Conservation (phyloP, 139 green algal genomes). For the Mychonastes homosphaera region DNA sequence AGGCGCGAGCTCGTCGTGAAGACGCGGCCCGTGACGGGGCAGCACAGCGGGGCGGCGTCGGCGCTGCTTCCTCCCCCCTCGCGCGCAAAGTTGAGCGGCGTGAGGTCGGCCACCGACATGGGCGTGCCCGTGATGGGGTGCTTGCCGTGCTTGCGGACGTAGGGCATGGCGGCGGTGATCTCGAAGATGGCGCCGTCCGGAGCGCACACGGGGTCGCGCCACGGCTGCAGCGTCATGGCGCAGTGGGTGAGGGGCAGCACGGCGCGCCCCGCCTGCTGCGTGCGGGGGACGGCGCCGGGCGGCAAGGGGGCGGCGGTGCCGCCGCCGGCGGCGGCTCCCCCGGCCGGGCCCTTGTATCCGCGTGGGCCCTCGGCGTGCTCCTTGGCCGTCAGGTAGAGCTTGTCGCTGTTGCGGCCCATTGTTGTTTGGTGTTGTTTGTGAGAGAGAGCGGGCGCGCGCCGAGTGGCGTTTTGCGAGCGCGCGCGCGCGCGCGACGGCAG, state of each 20-base stretch:
- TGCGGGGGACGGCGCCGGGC: conserved; percentile 4
- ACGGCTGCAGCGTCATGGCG: conserved; percentile 83
- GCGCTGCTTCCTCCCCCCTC: background rate
- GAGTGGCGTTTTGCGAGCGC: no score
- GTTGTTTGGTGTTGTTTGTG: background rate
- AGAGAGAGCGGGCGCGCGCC: no score
- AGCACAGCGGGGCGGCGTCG: conserved; percentile 22
- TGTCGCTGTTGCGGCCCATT: conserved; percentile 25
- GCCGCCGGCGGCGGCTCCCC: background rate
- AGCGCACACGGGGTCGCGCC: conserved; percentile 86
- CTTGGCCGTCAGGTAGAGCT: conserved; percentile 75
- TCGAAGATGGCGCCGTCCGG: conserved; percentile 71
- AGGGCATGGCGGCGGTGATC: conserved; percentile 72
- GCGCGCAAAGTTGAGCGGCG: conserved; percentile 70
- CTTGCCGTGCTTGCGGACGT: conserved; percentile 69
- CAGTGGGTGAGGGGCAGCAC: conserved; percentile 89
- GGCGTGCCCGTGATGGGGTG: conserved; percentile 79
- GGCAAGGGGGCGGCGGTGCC: background rate
- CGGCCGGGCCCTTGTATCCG: conserved; percentile 42
- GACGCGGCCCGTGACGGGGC: conserved; percentile 87
- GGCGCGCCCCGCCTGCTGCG: conserved; percentile 44
- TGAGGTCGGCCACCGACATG: conserved; percentile 76
- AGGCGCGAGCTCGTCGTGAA: conserved; percentile 97
- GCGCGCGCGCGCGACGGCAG: no score
- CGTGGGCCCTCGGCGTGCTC: conserved; percentile 82